phyloP scores from a whole-genome alignment of 768 basidiomycete genomes.

The Mycena rebaudengoi region DNA sequence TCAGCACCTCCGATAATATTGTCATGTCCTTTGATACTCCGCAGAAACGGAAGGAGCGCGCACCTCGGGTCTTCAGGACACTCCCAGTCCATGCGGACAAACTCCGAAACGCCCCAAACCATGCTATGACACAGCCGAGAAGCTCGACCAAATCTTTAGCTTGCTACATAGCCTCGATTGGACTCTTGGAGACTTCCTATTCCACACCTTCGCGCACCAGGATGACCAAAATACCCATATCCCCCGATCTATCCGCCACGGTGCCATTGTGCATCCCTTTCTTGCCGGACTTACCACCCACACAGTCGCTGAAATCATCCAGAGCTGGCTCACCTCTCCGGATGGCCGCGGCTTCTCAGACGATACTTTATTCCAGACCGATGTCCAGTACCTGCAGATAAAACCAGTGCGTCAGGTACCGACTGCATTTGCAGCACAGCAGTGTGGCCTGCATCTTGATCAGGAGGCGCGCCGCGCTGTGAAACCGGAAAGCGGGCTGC shows the following conservation, averaged over 20 bases:
- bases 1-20: background rate
- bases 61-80: background rate
- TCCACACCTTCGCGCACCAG: background rate
- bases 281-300: background rate
- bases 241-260: background rate
- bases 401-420: background rate
- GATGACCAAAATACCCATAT: background rate
- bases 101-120: background rate
- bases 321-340: background rate
- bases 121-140: too few relatives aligned
- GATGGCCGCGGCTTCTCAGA: too few relatives aligned
- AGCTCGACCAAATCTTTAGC: background rate
- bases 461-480: background rate
- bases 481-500: background rate
- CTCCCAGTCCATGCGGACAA: background rate
- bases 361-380: too few relatives aligned
- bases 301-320: background rate
- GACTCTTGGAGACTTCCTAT: background rate
- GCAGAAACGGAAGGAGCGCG: background rate
- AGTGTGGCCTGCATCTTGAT: background rate
- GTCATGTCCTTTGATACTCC: too few relatives aligned
- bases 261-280: background rate
- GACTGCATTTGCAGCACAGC: background rate
- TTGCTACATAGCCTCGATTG: background rate
- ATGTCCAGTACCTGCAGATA: background rate